Evolutionary conservation across 768 basidiomycete genomes (phyloP).

Genomic region (Boletellus emodensis): DNA sequence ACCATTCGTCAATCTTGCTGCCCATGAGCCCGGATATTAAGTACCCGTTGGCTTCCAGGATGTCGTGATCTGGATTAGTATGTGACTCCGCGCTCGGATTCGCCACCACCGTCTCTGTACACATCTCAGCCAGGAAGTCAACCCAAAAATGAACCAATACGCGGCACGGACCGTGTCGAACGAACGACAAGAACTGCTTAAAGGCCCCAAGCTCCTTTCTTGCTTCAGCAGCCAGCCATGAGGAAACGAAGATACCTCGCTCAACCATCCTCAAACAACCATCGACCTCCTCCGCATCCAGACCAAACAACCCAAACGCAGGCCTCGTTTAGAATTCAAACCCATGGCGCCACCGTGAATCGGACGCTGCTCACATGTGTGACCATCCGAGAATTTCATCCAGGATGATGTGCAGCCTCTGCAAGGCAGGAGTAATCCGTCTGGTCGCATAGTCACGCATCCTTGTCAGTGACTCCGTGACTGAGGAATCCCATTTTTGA

Average conservation of each 20-base stretch:
- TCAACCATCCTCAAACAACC: constrained; percentile 50
- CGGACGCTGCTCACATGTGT: constrained; percentile 48
- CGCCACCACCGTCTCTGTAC: constrained; percentile 45
- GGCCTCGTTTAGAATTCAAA: constrained; percentile 42
- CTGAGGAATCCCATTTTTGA: constrained; percentile 77
- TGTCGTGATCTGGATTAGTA: constrained; percentile 54
- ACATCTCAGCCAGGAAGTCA: constrained; percentile 17
- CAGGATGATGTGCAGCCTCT: constrained; percentile 70
- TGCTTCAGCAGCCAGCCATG: constrained; percentile 65
- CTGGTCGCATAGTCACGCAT: constrained; percentile 72
- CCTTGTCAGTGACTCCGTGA: constrained; percentile 65
- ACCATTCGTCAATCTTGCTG: constrained; percentile 78
- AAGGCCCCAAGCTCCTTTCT: constrained; percentile 69
- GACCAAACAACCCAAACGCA: constrained; percentile 51
- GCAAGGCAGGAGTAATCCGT: constrained; percentile 67
- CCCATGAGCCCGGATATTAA: constrained; percentile 64
- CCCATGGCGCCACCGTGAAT: constrained; percentile 7
- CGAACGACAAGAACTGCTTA: constrained; percentile 75
- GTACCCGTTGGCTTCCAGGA: constrained; percentile 78
- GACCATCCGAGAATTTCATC: constrained; percentile 82
- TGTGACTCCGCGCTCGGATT: constrained; percentile 52
- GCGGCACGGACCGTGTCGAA: constrained; percentile 59
- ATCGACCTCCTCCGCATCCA: constrained; percentile 47
- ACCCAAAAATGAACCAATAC: constrained; percentile 4
- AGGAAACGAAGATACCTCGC: constrained; percentile 58